These are phyloP conservation scores for Phoma sp. DNA, from an alignment of 2,329 filamentous ascomycete genomes.

Conservation along the genomic window DNA sequence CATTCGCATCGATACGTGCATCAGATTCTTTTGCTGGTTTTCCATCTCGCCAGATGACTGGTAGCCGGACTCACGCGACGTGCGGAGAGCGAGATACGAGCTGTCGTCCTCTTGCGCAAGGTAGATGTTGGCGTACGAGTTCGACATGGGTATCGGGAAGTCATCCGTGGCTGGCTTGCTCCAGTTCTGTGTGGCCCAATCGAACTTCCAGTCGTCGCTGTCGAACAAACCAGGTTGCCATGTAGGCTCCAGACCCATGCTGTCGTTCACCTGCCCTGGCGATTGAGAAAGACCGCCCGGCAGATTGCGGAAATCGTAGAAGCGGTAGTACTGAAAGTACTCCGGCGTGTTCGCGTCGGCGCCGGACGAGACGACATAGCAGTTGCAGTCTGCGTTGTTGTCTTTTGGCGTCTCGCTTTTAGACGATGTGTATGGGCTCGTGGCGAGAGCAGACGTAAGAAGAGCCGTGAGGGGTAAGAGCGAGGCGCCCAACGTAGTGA, in stretches of 20 bases:
- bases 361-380: conserved; percentile 55
- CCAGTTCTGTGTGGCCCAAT: conserved; percentile 55
- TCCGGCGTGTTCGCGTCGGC: conserved; percentile 44
- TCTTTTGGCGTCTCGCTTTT: conserved; percentile 40
- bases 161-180: conserved; percentile 46
- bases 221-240: conserved; percentile 50
- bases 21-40: conserved; percentile 52
- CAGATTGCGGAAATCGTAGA: conserved; percentile 59
- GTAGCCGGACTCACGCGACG: conserved; percentile 51
- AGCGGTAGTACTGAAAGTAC: conserved; percentile 59
- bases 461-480: conserved; percentile 36
- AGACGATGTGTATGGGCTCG: conserved; percentile 37
- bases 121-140: conserved; percentile 57
- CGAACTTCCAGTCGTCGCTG: conserved; percentile 44
- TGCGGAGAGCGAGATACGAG: conserved; percentile 57
- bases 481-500: conserved; percentile 27
- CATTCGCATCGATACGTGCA: conserved; percentile 57
- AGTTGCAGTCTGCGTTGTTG: conserved; percentile 51
- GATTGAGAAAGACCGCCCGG: conserved; percentile 32
- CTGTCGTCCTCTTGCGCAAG: conserved; percentile 44
- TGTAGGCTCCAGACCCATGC: conserved; percentile 25
- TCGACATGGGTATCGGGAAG: conserved; percentile 53
- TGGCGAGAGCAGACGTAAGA: conserved; percentile 29
- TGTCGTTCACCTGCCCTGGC: conserved; percentile 35
- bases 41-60: conserved; percentile 59